Conservation (phyloP, 176 grass and related monocot species). For the Triticum dicoccoides region DNA sequence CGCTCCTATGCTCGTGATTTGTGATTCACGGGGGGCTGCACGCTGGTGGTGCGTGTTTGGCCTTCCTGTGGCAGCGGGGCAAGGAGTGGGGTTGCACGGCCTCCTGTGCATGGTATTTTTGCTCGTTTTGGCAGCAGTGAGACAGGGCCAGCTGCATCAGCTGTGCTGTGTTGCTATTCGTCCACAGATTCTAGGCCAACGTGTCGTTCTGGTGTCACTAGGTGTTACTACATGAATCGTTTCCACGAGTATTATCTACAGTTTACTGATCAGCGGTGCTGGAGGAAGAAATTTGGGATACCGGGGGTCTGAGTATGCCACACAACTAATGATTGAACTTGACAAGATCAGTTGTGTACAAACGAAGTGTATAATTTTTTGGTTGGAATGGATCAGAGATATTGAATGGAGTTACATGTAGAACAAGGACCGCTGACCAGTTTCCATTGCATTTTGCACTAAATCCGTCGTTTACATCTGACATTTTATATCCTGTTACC, state of each 20-base stretch:
- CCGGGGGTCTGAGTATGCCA: not conserved
- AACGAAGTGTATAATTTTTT: not conserved
- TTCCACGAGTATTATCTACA: not conserved
- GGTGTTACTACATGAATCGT: not conserved
- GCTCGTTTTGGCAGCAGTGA: not conserved
- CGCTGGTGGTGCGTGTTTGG: too few relatives aligned
- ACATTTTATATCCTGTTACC: not conserved
- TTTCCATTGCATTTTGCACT: conserved; percentile 11
- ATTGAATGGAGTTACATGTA: not conserved
- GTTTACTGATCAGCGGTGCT: not conserved
- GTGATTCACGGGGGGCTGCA: not conserved
- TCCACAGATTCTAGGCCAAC: not conserved
- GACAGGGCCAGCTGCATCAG: not conserved
- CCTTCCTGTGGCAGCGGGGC: too few relatives aligned
- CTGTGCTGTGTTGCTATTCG: not conserved
- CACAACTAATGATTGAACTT: not conserved
- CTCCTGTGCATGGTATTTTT: conserved; percentile 13
- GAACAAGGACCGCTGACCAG: not conserved
- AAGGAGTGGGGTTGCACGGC: not conserved
- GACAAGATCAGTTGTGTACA: not conserved
- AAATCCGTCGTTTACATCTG: not conserved
- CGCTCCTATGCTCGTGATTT: not conserved
- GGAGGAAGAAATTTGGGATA: not conserved
- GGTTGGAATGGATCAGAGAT: not conserved
- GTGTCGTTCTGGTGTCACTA: not conserved